Conservation (phyloP, 2,329 filamentous ascomycete genomes). For the Pestalotiopsis sp. region DNA sequence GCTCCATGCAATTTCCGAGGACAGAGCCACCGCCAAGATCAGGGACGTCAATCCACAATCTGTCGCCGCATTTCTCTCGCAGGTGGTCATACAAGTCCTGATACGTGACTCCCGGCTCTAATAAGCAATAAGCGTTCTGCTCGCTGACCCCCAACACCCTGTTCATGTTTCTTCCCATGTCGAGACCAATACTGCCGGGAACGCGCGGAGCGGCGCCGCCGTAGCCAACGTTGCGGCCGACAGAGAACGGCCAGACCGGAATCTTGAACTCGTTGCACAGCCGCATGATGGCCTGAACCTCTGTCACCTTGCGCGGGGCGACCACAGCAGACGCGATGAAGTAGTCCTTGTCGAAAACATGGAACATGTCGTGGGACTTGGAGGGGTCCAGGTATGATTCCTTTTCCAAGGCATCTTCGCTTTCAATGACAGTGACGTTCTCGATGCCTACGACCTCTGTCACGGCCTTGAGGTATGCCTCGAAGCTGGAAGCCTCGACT, state of each 20-base stretch:
- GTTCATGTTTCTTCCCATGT: slow-evolving; percentile 56
- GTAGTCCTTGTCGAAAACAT: slow-evolving; percentile 47
- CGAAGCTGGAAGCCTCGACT: background rate
- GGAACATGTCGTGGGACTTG: slow-evolving; percentile 40
- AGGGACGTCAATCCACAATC: slow-evolving; percentile 47
- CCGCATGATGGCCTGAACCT: slow-evolving; percentile 34
- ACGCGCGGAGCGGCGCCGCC: slow-evolving; percentile 56
- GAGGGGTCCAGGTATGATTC: slow-evolving; percentile 7
- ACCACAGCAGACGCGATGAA: slow-evolving; percentile 48
- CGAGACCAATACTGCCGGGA: slow-evolving; percentile 51
- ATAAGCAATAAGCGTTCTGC: slow-evolving; percentile 50
- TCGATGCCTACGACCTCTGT: slow-evolving; percentile 2
- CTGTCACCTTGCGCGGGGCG: slow-evolving; percentile 31
- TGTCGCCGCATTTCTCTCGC: slow-evolving; percentile 39
- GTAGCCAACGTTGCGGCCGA: slow-evolving; percentile 47
- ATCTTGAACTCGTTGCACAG: slow-evolving; percentile 34
- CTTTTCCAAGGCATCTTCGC: background rate
- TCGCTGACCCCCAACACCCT: slow-evolving; percentile 53
- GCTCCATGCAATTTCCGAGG: slow-evolving; percentile 47
- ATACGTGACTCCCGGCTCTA: slow-evolving; percentile 60
- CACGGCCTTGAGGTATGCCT: slow-evolving; percentile 2
- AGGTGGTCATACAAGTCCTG: slow-evolving; percentile 52
- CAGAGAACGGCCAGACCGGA: slow-evolving; percentile 32
- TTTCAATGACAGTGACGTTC: slow-evolving; percentile 9
- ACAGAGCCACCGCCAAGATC: slow-evolving; percentile 46